Conservation (phyloP, 768 basidiomycete genomes). For the Ramaria sp. region DNA sequence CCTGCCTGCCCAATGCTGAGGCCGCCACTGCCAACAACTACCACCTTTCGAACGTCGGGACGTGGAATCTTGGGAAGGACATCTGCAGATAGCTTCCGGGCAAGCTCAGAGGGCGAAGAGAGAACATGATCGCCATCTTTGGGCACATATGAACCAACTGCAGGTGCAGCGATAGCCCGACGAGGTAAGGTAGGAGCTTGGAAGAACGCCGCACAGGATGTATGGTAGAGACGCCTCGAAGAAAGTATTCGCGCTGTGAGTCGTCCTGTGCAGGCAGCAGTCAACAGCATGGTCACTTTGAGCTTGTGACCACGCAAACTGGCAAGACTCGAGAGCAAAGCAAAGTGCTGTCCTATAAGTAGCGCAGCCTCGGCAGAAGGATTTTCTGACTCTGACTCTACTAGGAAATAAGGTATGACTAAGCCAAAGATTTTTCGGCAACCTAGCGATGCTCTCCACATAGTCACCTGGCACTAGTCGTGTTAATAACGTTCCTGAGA, state of each 20-base stretch:
- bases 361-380: neutral
- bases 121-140: constrained; percentile 66
- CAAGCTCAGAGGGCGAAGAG: constrained; percentile 90
- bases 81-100: constrained; percentile 85
- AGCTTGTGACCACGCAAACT: neutral
- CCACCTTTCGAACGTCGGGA: constrained; percentile 87
- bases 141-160: constrained; percentile 56
- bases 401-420: constrained; percentile 2
- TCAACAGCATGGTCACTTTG: neutral
- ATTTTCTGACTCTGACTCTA: neutral
- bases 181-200: constrained; percentile 40
- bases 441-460: too few relatives aligned
- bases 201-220: constrained; percentile 25
- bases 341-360: neutral
- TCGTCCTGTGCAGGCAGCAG: neutral
- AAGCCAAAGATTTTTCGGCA: neutral
- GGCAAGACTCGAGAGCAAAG: neutral
- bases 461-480: too few relatives aligned
- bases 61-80: constrained; percentile 88
- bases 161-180: constrained; percentile 63
- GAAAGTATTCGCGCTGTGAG: neutral
- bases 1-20: constrained; percentile 97
- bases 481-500: too few relatives aligned
- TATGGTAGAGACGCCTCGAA: constrained; percentile 39
- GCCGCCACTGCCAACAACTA: constrained; percentile 94